Evolutionary conservation across 306 rosid genomes (phyloP).

Genomic region (Medicago truncatula): MtrunA17r5.0-ANR NC_053043.1:40006501-40007000

Average conservation of each 20-base stretch:
- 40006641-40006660: slow-evolving; percentile 50
- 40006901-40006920: slow-evolving; percentile 49
- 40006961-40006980: slow-evolving; percentile 43
- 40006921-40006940: slow-evolving; percentile 53
- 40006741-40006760: slow-evolving; percentile 49
- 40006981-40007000: too few relatives aligned
- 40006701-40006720: slow-evolving; percentile 43
- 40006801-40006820: slow-evolving; percentile 52
- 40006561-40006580: slow-evolving; percentile 43
- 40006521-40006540: too few relatives aligned
- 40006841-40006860: slow-evolving; percentile 43
- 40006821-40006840: slow-evolving; percentile 48
- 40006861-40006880: slow-evolving; percentile 58
- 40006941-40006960: slow-evolving; percentile 57
- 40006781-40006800: slow-evolving; percentile 51
- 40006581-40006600: slow-evolving; percentile 48
- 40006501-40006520: too few relatives aligned
- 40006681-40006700: slow-evolving; percentile 53
- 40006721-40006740: slow-evolving; percentile 53
- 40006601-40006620: slow-evolving; percentile 53
- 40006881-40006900: slow-evolving; percentile 61
- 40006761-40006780: slow-evolving; percentile 56
- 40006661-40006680: slow-evolving; percentile 48
- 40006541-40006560: not conserved
- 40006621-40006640: slow-evolving; percentile 47